Base-by-base conservation (phyloP, 2,329 filamentous ascomycete genomes). In the Epichloe hybrida region DNA sequence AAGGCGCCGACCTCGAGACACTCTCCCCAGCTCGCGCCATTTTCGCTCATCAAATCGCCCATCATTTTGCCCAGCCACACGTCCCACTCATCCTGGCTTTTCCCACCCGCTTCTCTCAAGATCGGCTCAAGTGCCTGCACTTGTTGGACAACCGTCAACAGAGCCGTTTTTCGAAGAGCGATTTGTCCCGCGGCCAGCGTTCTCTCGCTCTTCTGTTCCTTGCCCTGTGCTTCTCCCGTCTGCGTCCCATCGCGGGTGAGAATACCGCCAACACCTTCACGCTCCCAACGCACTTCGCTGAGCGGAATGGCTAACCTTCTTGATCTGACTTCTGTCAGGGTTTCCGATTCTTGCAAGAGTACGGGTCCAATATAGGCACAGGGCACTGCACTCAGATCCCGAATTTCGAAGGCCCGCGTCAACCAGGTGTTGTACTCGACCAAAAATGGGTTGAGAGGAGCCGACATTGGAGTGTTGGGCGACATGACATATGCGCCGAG, bases 51-150 rank as follows among this genome's bases (percentile, higher is more conserved):
- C 61, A 96, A 68, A 66, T 93, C 85, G 45, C 80, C 79, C 76
- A 88, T 91, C 84, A 95, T 87, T 66, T 84, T 87, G 40, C 83
- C 81, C 69, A 86, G 81, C 90, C 90, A 96, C 41, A 81, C 74
- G 64, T 94, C 86, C 89, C 89, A 96, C 69, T 96, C 90, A 58
- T 95, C 88, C 62, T 86, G 81, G 60, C 84, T 88, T 72, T 95
- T 95, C 13, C 84, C 86, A 61, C 86, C 94, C 44, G 81, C 80
- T 60, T 95, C 86, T 58, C 86, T 80, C 58, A 96, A 70, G 52
- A 93, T 69, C 5, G 88, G 87, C 66, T 96, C 90, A 59, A 96
- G 71, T 55, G 84, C 84, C 63, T 93, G 87, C 50, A 95, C 87
- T 74, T 88, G 79, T 63, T 90, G 85, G 49, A 94, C 79, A 5